Conservation (phyloP, 495 filamentous ascomycete species). For the Talaromyces trachyspermus region DNA sequence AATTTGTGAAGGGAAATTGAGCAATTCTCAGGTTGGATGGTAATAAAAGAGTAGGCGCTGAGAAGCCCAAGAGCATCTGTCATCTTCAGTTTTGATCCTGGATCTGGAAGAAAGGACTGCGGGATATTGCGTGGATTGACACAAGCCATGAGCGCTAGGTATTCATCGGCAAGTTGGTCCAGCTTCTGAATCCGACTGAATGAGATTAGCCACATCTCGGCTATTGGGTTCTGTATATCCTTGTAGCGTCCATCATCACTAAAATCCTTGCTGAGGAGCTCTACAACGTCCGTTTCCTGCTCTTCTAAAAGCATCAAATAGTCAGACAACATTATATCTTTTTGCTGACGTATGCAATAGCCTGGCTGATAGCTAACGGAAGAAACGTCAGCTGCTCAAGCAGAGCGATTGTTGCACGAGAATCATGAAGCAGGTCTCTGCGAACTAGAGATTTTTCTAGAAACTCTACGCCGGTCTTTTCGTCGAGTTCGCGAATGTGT, state of each 20-base stretch:
- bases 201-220: conserved; percentile 40
- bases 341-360: conserved; percentile 37
- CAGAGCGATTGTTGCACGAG: conserved; percentile 13
- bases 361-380: conserved; percentile 35
- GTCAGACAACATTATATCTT: conserved; percentile 24
- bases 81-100: conserved; percentile 6
- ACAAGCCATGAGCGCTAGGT: conserved; percentile 29
- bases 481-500: conserved; percentile 21
- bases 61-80: conserved; percentile 16
- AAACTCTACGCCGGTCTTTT: conserved; percentile 12
- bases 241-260: conserved; percentile 26
- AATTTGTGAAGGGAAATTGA: conserved; percentile 13
- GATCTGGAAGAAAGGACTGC: conserved; percentile 21
- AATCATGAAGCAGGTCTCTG: conserved; percentile 16
- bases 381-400: conserved; percentile 28
- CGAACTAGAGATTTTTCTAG: conserved; percentile 21
- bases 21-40: neutral
- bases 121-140: conserved; percentile 21
- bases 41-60: conserved; percentile 18
- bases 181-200: conserved; percentile 32
- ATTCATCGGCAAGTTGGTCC: conserved; percentile 21
- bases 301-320: conserved; percentile 33
- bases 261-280: conserved; percentile 40
- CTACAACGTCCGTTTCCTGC: conserved; percentile 22
- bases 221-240: conserved; percentile 34